Conservation (phyloP, 768 basidiomycete species). For the Kwoniella bestiolae region DNA sequence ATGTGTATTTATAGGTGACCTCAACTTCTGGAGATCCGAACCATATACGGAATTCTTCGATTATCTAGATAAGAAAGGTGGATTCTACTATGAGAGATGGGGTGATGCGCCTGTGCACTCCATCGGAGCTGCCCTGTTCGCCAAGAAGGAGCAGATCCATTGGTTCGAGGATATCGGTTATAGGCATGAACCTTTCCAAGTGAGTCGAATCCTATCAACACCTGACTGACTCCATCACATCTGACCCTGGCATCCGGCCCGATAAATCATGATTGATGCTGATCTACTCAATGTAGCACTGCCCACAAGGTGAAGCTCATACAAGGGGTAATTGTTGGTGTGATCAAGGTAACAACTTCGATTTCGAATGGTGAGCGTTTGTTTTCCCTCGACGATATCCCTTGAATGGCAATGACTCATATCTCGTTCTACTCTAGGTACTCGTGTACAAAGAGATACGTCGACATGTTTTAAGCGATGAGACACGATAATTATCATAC, state of each 20-base stretch:
- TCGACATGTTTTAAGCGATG: conserved; percentile 56
- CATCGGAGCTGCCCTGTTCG: conserved; percentile 87
- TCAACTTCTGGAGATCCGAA: conserved; percentile 82
- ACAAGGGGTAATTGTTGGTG: conserved; percentile 85
- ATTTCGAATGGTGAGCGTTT: conserved; percentile 59
- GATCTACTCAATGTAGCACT: conserved; percentile 41
- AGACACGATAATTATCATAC: conserved; percentile 4
- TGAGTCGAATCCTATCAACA: conserved; percentile 67
- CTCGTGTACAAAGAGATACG: conserved; percentile 81
- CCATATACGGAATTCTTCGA: conserved; percentile 84
- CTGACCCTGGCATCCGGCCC: too few relatives aligned
- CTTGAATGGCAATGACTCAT: too few relatives aligned
- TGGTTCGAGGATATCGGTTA: conserved; percentile 97
- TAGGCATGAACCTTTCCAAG: conserved; percentile 90
- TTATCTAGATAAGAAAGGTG: conserved; percentile 75
- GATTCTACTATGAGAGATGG: conserved; percentile 81
- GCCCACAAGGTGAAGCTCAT: conserved; percentile 62
- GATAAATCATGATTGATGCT: not conserved
- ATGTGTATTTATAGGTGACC: conserved; percentile 58
- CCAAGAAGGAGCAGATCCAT: conserved; percentile 85
- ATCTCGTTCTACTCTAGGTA: conserved; percentile 62
- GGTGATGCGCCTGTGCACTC: conserved; percentile 92
- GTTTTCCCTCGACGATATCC: too few relatives aligned
- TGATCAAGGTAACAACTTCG: conserved; percentile 71
- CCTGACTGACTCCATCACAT: too few relatives aligned